Percentiles rank a stretch among this genome's conserved stretches.
These are phyloP conservation scores for Plasmodium yoelii DNA, from an alignment of 169 alveolate genomes.

Conservation along the genomic window DNA sequence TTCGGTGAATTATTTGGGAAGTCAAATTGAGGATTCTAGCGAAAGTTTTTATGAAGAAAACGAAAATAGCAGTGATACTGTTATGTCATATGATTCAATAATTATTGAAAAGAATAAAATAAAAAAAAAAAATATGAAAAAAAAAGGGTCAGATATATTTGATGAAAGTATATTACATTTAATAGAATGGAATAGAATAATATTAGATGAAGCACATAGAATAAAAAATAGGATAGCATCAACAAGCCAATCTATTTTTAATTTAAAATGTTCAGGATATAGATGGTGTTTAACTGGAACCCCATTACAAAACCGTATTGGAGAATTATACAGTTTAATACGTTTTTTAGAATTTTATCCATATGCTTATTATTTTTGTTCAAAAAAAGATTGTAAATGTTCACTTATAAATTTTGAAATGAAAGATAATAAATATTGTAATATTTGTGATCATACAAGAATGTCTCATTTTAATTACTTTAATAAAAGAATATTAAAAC, in stretches of 20 bases:
- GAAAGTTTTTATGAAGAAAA: background rate
- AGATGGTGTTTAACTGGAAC: slow-evolving; percentile 98
- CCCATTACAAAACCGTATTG: slow-evolving; percentile 96
- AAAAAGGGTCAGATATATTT: slow-evolving; percentile 65
- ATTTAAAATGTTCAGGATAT: slow-evolving; percentile 84
- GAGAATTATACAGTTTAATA: slow-evolving; percentile 95
- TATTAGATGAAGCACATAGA: slow-evolving; percentile 97
- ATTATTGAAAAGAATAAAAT: slow-evolving; percentile 21
- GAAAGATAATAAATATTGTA: slow-evolving; percentile 86
- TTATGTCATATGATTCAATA: slow-evolving; percentile 45
- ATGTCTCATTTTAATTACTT: slow-evolving; percentile 89
- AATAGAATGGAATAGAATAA: slow-evolving; percentile 89
- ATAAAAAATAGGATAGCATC: slow-evolving; percentile 94
- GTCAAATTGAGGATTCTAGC: no score
- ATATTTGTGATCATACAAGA: slow-evolving; percentile 87
- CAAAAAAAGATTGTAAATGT: slow-evolving; percentile 89
- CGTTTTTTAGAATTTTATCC: slow-evolving; percentile 94
- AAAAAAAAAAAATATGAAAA: slow-evolving; percentile 3
- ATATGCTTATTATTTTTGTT: slow-evolving; percentile 94
- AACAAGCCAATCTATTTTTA: slow-evolving; percentile 86
- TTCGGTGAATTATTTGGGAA: no score
- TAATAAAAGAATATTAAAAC: slow-evolving; percentile 88
- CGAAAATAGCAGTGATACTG: slow-evolving; percentile 5
- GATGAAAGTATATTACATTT: slow-evolving; percentile 80
- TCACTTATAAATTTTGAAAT: slow-evolving; percentile 82